These are phyloP conservation scores for Rhizopogon rudus DNA, from an alignment of 768 basidiomycete species.

Conservation along the genomic window DNA sequence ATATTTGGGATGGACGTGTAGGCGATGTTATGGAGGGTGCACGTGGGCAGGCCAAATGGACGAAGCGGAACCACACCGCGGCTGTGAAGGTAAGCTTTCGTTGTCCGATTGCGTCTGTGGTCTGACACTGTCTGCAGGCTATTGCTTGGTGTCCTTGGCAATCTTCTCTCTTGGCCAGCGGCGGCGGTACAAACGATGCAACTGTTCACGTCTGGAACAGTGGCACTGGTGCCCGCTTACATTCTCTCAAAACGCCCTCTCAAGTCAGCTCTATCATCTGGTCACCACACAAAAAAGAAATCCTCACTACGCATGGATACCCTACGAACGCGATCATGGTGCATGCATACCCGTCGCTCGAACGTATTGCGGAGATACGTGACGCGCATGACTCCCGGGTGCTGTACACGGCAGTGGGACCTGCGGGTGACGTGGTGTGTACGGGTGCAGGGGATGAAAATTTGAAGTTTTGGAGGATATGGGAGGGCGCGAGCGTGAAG, in stretches of 20 bases:
- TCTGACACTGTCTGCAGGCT: slow-evolving; percentile 45
- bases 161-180: slow-evolving; percentile 82
- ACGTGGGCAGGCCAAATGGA: slow-evolving; percentile 75
- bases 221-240: slow-evolving; percentile 87
- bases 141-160: slow-evolving; percentile 99
- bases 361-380: slow-evolving; percentile 75
- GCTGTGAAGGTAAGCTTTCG: slow-evolving; percentile 62
- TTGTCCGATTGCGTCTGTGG: not conserved
- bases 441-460: slow-evolving; percentile 96
- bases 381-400: slow-evolving; percentile 94
- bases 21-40: slow-evolving; percentile 43
- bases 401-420: slow-evolving; percentile 78
- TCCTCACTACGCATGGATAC: slow-evolving; percentile 91
- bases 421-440: slow-evolving; percentile 86
- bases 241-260: slow-evolving; percentile 80
- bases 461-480: slow-evolving; percentile 92
- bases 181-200: slow-evolving; percentile 93
- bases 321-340: slow-evolving; percentile 82
- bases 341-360: slow-evolving; percentile 67
- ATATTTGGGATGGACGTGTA: slow-evolving; percentile 91
- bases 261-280: slow-evolving; percentile 92
- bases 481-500: slow-evolving; percentile 52
- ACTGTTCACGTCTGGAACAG: slow-evolving; percentile 89
- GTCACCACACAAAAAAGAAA: slow-evolving; percentile 83
- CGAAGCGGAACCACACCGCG: slow-evolving; percentile 86